Evolutionary conservation across 768 basidiomycete genomes (phyloP).

Genomic region (Suillus weaverae): DNA sequence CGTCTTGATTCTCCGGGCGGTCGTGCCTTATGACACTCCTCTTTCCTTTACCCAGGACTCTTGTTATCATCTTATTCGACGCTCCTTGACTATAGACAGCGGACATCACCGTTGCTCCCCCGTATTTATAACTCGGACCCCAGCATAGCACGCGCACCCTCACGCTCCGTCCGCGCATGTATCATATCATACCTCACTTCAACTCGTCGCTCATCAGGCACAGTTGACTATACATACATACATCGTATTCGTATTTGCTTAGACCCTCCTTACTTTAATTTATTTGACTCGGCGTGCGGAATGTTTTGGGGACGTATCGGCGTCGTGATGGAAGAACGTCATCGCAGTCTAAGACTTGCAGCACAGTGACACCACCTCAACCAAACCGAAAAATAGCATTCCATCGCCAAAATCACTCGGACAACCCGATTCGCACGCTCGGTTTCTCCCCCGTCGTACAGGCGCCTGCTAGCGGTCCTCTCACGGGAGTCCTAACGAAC

Average conservation of each 20-base stretch:
- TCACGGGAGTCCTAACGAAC: not conserved
- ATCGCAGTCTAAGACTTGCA: not conserved
- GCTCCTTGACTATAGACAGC: not conserved
- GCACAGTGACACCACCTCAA: not conserved
- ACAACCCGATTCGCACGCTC: not conserved
- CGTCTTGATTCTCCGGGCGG: not conserved
- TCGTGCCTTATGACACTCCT: not conserved
- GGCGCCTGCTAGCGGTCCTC: not conserved
- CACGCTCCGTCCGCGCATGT: not conserved
- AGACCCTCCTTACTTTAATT: not conserved
- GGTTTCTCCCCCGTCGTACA: not conserved
- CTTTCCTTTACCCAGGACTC: too few species aligned
- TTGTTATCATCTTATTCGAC: too few species aligned
- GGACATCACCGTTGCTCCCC: not conserved
- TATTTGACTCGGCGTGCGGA: too few species aligned
- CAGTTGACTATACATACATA: not conserved
- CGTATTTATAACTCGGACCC: not conserved
- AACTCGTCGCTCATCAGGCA: not conserved
- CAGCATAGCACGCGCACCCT: not conserved
- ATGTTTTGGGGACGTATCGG: too few species aligned
- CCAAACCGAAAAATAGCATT: not conserved
- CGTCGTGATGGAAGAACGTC: too few species aligned
- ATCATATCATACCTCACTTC: constrained; percentile 6
- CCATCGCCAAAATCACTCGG: not conserved
- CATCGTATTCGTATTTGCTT: not conserved